phyloP scores from a whole-genome alignment of 106 monocot genomes.

The Platanthera guangdongensis region DNA sequence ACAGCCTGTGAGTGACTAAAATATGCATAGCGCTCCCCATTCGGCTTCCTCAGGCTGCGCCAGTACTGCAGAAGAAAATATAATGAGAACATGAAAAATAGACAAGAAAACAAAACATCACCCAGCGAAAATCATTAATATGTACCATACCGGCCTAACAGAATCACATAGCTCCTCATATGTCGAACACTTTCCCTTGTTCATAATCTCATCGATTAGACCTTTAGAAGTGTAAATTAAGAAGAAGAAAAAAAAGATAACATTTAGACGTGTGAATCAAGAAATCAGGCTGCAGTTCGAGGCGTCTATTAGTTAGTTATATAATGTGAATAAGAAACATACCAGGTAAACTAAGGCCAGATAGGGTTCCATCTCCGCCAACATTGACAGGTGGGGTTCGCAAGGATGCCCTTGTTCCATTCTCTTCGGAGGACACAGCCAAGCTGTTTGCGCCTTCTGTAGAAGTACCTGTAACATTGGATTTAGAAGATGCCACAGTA shows the following conservation, averaged over 20 bases:
- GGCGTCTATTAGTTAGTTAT: neutral
- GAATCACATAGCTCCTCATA: slow-evolving; percentile 73
- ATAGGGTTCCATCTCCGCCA: slow-evolving; percentile 16
- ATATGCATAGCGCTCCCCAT: slow-evolving; percentile 75
- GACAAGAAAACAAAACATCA: neutral
- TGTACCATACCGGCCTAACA: slow-evolving; percentile 48
- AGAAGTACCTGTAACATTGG: slow-evolving; percentile 19
- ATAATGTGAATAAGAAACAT: slow-evolving; percentile 1
- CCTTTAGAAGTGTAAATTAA: slow-evolving; percentile 28
- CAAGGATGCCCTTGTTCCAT: slow-evolving; percentile 14
- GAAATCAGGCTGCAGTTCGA: neutral
- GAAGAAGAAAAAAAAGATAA: too few relatives aligned
- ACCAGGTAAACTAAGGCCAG: slow-evolving; percentile 61
- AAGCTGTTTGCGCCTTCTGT: slow-evolving; percentile 17
- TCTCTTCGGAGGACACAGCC: slow-evolving; percentile 19
- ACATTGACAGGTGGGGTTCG: slow-evolving; percentile 26
- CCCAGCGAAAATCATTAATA: neutral
- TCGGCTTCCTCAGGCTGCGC: slow-evolving; percentile 66
- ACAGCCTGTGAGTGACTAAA: slow-evolving; percentile 73
- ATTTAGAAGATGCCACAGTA: slow-evolving; percentile 20
- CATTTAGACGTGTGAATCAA: neutral
- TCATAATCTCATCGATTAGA: slow-evolving; percentile 78
- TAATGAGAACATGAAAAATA: neutral
- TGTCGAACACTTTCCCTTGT: slow-evolving; percentile 35
- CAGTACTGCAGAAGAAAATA: slow-evolving; percentile 58